Percentiles rank a stretch among this genome's conserved stretches.
These are phyloP conservation scores for Aspergillus panamensis DNA, from an alignment of 495 filamentous ascomycete genomes.

Conservation along the genomic window DNA sequence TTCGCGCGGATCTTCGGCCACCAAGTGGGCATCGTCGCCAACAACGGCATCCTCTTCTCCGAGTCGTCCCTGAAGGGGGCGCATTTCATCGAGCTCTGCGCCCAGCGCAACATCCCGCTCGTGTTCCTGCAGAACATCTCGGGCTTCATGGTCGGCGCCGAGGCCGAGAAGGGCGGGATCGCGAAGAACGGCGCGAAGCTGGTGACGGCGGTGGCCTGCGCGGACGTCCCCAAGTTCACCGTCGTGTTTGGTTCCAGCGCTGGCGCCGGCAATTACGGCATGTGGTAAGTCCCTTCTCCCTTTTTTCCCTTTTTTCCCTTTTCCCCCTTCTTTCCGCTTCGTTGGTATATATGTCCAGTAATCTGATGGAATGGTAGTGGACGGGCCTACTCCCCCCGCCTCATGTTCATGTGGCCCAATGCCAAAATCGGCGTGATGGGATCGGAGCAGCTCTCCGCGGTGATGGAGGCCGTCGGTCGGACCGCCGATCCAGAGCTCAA, in stretches of 20 bases:
- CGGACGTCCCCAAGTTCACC: conserved; percentile 95
- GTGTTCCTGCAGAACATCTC: conserved; percentile 96
- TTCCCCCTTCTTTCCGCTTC: background rate
- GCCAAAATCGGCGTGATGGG: conserved; percentile 96
- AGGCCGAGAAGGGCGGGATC: conserved; percentile 91
- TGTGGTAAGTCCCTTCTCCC: conserved; percentile 54
- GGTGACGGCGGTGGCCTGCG: conserved; percentile 92
- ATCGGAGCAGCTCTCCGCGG: conserved; percentile 81
- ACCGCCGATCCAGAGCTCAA: conserved; percentile 76
- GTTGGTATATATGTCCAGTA: background rate
- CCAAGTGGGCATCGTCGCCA: conserved; percentile 89
- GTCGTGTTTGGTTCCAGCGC: conserved; percentile 85
- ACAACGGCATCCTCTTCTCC: conserved; percentile 97
- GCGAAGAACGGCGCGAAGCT: conserved; percentile 98
- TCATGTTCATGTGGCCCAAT: conserved; percentile 98
- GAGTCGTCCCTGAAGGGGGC: conserved; percentile 88
- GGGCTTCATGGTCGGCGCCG: conserved; percentile 95
- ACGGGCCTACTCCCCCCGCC: conserved; percentile 84
- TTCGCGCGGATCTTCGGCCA: conserved; percentile 90
- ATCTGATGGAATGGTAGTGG: conserved; percentile 51
- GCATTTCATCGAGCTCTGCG: conserved; percentile 97
- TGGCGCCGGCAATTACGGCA: conserved; percentile 76
- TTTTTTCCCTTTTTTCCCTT: background rate
- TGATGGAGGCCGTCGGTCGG: conserved; percentile 94
- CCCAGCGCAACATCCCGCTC: conserved; percentile 81